These are phyloP conservation scores for Teunomyces cretensis DNA, from an alignment of 805 yeast species.

Conservation along the genomic window DNA sequence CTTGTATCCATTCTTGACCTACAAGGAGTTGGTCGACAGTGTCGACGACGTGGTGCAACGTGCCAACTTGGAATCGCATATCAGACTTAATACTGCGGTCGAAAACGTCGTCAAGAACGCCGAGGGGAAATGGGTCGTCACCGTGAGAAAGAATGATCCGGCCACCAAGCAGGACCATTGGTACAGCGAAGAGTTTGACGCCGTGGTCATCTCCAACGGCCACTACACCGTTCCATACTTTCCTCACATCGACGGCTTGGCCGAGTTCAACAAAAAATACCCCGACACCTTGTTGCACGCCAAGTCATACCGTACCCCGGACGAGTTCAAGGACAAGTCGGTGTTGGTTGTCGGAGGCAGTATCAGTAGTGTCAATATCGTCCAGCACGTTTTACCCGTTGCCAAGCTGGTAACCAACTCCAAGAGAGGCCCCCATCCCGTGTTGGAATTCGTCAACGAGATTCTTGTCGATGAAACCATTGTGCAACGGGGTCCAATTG, in stretches of 20 bases:
- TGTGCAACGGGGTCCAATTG: slow-evolving; percentile 44
- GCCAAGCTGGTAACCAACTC: slow-evolving; percentile 58
- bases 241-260: slow-evolving; percentile 33
- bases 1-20: slow-evolving; percentile 40
- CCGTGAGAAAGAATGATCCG: slow-evolving; percentile 27
- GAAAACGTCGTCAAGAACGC: slow-evolving; percentile 30
- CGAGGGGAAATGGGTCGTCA: slow-evolving; percentile 43
- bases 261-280: slow-evolving; percentile 23
- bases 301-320: slow-evolving; percentile 27
- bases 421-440: slow-evolving; percentile 34
- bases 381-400: slow-evolving; percentile 38
- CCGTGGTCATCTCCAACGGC: slow-evolving; percentile 40
- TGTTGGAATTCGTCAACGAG: background rate
- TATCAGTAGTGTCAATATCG: slow-evolving; percentile 73
- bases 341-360: slow-evolving; percentile 68
- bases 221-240: slow-evolving; percentile 36
- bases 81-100: slow-evolving; percentile 50
- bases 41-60: slow-evolving; percentile 25
- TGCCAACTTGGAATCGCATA: slow-evolving; percentile 29
- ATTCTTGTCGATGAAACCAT: slow-evolving; percentile 27
- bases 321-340: slow-evolving; percentile 39
- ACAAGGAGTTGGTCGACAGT: slow-evolving; percentile 30
- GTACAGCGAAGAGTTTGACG: slow-evolving; percentile 35
- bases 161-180: slow-evolving; percentile 22
- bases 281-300: slow-evolving; percentile 33